phyloP scores from a whole-genome alignment of 768 basidiomycete species.

The Ramaria sp. region DNA sequence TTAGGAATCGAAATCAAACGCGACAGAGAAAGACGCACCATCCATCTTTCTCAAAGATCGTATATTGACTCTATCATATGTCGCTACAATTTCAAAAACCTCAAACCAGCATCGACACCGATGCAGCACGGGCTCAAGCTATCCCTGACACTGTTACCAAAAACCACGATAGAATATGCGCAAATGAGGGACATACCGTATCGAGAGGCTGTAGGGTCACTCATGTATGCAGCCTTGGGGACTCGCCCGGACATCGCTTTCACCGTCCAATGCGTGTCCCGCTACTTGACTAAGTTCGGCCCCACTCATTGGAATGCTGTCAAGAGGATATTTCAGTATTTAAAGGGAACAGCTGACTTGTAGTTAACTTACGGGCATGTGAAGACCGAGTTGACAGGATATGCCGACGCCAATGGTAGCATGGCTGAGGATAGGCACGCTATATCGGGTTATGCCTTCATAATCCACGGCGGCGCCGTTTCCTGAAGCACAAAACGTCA shows the following conservation, averaged over 20 bases:
- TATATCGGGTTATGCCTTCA: conserved; percentile 27
- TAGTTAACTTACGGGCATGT: conserved; percentile 2
- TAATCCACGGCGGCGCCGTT: conserved; percentile 21
- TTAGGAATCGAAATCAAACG: conserved; percentile 23
- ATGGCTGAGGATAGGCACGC: conserved; percentile 18
- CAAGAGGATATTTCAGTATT: conserved; percentile 6
- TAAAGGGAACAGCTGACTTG: not conserved
- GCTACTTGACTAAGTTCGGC: conserved; percentile 9
- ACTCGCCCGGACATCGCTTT: not conserved
- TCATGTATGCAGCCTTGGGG: too few relatives aligned
- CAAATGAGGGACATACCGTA: too few relatives aligned
- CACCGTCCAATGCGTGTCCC: conserved; percentile 8
- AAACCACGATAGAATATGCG: too few relatives aligned
- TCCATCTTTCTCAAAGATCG: conserved; percentile 9
- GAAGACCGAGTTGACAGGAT: conserved; percentile 6
- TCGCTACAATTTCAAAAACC: conserved; percentile 1
- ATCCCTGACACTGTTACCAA: too few relatives aligned
- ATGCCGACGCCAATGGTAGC: conserved; percentile 18
- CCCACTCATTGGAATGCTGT: conserved; percentile 5
- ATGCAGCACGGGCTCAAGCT: conserved; percentile 1
- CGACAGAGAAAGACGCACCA: conserved; percentile 4
- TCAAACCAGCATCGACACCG: not conserved
- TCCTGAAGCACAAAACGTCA: conserved; percentile 28
- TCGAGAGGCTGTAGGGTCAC: too few relatives aligned
- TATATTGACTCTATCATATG: conserved; percentile 12